Evolutionary conservation across 495 filamentous ascomycete species (phyloP).

Genomic region (Penicillium soppii): DNA sequence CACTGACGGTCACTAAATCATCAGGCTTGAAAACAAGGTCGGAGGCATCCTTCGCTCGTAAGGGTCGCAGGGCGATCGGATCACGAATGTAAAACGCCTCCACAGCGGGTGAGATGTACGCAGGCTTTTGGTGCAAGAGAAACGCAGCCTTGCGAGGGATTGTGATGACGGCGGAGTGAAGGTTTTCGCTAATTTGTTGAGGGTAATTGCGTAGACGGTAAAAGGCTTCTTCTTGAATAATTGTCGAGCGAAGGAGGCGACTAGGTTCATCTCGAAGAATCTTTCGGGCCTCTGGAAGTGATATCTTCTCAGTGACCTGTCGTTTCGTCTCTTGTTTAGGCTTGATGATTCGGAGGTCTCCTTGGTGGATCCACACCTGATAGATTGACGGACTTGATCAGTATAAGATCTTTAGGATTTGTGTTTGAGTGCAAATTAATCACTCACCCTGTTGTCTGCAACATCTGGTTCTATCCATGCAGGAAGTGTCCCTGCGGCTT

Average conservation of each 20-base stretch:
- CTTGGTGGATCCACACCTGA: constrained; percentile 74
- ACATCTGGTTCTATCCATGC: constrained; percentile 91
- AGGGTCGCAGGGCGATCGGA: constrained; percentile 69
- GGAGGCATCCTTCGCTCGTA: constrained; percentile 50
- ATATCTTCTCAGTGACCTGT: constrained; percentile 48
- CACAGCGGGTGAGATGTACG: constrained; percentile 74
- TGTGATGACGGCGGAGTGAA: constrained; percentile 68
- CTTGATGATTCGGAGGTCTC: constrained; percentile 74
- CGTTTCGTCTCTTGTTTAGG: constrained; percentile 33
- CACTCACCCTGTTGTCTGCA: constrained; percentile 70
- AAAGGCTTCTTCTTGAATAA: constrained; percentile 86
- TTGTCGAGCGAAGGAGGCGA: constrained; percentile 59
- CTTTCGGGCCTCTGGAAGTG: constrained; percentile 57
- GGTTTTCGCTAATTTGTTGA: constrained; percentile 61
- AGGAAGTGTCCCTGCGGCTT: constrained; percentile 86
- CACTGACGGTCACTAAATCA: constrained; percentile 76
- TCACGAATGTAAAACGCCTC: constrained; percentile 95
- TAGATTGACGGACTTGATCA: neutral
- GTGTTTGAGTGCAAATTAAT: neutral
- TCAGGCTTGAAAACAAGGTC: constrained; percentile 64
- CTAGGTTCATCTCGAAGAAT: constrained; percentile 54
- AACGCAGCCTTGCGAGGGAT: constrained; percentile 83
- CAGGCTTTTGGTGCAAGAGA: constrained; percentile 69
- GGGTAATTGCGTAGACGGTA: constrained; percentile 84
- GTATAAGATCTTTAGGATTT: neutral